Base-by-base conservation (phyloP, 208 protist species). In the Leishmania gerbilli region DNA sequence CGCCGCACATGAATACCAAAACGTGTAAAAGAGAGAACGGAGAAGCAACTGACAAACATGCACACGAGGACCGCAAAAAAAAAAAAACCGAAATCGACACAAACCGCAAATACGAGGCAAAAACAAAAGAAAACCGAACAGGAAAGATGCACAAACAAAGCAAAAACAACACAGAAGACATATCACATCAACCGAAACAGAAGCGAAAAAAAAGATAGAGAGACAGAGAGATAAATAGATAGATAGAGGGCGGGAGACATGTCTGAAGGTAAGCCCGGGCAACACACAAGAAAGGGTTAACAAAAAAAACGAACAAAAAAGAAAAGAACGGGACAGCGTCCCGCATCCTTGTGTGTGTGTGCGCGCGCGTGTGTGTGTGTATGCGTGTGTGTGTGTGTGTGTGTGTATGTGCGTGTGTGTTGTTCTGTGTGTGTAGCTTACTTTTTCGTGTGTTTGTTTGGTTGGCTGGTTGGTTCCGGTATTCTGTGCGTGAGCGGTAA, bases 1-100 rank as follows among this genome's bases (percentile, higher is more conserved):
- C 34, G 24, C 21, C 31, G 64, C 6, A 55, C 67, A 56, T 40
- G 77, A 9, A 45, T 6, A 47, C 9, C 9, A 74, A 69, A 37
- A 27, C 15, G 11, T n/a, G n/a, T 76, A 42, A 76, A 81, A 37
- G 21, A 81, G n/a, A 76, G 21, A 56, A 27, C 58, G 21, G 21
- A 34, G 68, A 51, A 45, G 24, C 31, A 11, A 62, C 6, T 24
- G 56, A 7, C 56, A 31, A 62, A 31, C 24, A 31, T 24, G 56
- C 17, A 55, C 2, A 21, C 51, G 51, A 55, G 51, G 9, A 55
- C 51, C 51, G 8, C 60, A 6, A 6, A 75, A 47, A 60, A 21
- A 21, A 42, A 17, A 34, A 40, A 51, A 60, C 72, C 7, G 62
- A 45, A 78, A 67, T 34, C 62, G 0, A 64, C 27, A 64, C 58